These are phyloP conservation scores for Emmonsiellopsis sp. DNA, from an alignment of 2,329 filamentous ascomycete species.

Conservation along the genomic window DNA sequence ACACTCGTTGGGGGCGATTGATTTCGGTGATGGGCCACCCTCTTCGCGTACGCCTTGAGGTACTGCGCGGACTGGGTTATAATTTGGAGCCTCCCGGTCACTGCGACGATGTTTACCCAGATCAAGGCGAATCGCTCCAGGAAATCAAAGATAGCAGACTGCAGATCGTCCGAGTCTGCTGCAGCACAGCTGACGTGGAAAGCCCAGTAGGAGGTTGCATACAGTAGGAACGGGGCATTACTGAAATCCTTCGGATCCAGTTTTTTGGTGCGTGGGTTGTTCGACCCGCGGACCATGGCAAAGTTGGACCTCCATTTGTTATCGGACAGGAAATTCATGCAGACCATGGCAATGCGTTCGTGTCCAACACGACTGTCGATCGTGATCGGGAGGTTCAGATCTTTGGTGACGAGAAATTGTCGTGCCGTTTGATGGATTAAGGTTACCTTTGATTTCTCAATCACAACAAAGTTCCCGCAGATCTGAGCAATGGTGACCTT, in stretches of 20 bases:
- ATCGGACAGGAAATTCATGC: constrained; percentile 15
- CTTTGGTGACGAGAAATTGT: constrained; percentile 13
- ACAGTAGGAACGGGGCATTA: constrained; percentile 6
- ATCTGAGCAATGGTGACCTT: constrained; percentile 15
- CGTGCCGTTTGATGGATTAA: constrained; percentile 22
- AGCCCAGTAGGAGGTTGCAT: constrained; percentile 7
- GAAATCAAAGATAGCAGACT: constrained; percentile 2
- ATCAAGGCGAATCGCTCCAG: constrained; percentile 12
- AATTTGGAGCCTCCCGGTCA: constrained; percentile 14
- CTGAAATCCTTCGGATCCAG: not conserved
- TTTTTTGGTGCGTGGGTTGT: not conserved
- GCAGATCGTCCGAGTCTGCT: constrained; percentile 1
- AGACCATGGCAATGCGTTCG: constrained; percentile 15
- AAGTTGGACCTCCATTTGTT: not conserved
- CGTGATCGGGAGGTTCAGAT: constrained; percentile 2
- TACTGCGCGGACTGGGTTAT: constrained; percentile 20
- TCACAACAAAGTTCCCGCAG: constrained; percentile 21
- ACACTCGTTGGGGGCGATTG: constrained; percentile 8
- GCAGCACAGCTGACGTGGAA: constrained; percentile 3
- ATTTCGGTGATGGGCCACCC: constrained; percentile 1
- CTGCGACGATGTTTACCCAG: constrained; percentile 27
- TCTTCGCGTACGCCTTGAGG: constrained; percentile 15
- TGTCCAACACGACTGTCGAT: constrained; percentile 8
- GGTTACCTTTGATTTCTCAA: constrained; percentile 15
- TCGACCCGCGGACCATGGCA: not conserved